Evolutionary conservation across 2,329 filamentous ascomycete species (phyloP), one percentile per base, ranked within the genome.

Genomic region (Colletotrichum destructivum): DNA sequence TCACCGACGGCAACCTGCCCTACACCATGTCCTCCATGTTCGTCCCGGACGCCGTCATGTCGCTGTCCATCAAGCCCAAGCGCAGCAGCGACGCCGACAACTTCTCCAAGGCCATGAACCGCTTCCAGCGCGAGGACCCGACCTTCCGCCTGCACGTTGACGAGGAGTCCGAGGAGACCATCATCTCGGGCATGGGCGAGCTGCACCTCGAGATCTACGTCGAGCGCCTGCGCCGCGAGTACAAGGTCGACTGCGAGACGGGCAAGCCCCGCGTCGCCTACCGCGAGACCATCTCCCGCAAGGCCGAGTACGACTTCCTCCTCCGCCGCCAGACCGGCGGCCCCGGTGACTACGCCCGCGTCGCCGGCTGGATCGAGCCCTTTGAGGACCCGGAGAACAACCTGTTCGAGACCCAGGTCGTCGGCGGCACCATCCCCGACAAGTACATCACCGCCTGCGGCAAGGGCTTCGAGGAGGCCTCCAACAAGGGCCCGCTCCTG

Each of bases 1-100:
- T 99, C 84, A 98, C 96, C 21, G 96, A 99, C 79, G 96, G 96
- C 74, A 89, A 91, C 76, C 87, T 98, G 47, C 94, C 94, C 57
- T 99, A 98, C 86, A 94, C 92, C 73, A 98, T 99, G 95, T 93
- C 94, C 56, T 97, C 95, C 77, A 99, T 99, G 96, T 96, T 94
- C 82, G 96, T 99, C 55, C 96, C 96, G 11, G 96, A 99, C 81
- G 94, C 96, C 40, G 96, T 99, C 86, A 98, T 99, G 84, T 98
- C 96, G 21, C 91, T 99, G 52, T 98, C 95, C 26, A 98, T 99
- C 87, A 95, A 94, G 83, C 96, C 96, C 59, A 98, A 98, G 88
- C 91, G 94, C 81, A 95, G 90, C 81, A 96, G 94, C 81, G 96
- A 99, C 78, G 91, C 93, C 70, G 91, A 94, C 80, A 96, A 97